Evolutionary conservation across 306 rosid genomes (phyloP), one percentile per base, ranked within the genome.

Genomic region (Mimosa pudica): DNA sequence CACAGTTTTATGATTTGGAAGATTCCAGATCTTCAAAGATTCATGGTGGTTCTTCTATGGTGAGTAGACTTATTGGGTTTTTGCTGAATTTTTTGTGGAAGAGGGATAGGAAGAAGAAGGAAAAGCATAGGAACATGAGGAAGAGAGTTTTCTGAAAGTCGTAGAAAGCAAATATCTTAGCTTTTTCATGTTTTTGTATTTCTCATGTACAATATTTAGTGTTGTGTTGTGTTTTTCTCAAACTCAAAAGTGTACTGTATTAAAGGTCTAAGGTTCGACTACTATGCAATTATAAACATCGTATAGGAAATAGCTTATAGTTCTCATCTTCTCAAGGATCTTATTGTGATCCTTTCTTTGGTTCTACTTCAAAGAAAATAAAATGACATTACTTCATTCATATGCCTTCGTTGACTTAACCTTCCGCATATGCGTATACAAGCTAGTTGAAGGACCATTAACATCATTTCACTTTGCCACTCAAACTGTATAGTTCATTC

Each of bases 41-140:
- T 17, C 71, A 13, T 61, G 78, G 71, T 60, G 76, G 86, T 65
- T 82, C 81, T 77, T 83, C 81, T 60, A 80, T 51, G 79, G 78
- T 38, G 70, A 71, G 54, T 20, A 48, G 82, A 42, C 80, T 87
- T 45, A 63, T 78, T 78, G 80, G 77, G 16, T 64, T 84, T 30
- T 16, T 79, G 82, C 86, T 61, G 75, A 82, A 69, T 83, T 75
- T 68, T 81, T 54, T 83, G 81, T 83, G 87, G 61, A 71, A 32
- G 62, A 71, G 18, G 44, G 20, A 13, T 52, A 73, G 55, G 51
- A 24, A 24, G 30, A 73, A 14, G 71, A 69, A 68, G 80, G 66
- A 80, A 52, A 69, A 74, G 54, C 55, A 13, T 61, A 83, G 89
- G 74, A 83, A 71, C 73, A 64, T 58, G 54, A 82, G 52, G 82